Base-by-base conservation (phyloP, 805 yeast genomes). In the Priceomyces fermenticarens region DNA sequence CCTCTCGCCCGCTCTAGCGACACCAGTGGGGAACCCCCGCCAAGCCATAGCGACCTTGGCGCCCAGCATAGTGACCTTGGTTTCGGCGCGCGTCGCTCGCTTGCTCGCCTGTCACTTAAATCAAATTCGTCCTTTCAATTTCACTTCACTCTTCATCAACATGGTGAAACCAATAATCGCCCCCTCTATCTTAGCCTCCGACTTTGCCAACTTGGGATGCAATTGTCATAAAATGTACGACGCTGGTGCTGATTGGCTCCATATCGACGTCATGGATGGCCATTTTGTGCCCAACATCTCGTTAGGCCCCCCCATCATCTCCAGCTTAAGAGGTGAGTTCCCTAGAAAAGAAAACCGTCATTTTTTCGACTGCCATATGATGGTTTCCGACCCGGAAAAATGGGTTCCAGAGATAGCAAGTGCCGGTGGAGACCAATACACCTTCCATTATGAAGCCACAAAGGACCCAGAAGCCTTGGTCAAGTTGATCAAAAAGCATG, bases 191-290 rank as follows among this genome's bases (percentile, higher is more conserved):
- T 77, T 93, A 41, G 93, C 98, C 4, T 85, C 90, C 32, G 96
- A 93, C 62, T 93, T 91, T 58, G 83, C 97, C 51, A 78, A 88
- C 53, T 68, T 93, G 46, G 97, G 95, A 37, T 79, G 88, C 51
- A 91, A 90, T 48, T 88, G 97, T 65, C 85, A 84, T 57, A 74
- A 77, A 44, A 85, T 90, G 67, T 81, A 88, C 57, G 77, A 80
- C 39, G 74, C 84, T 42, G 84, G 86, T 16, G 95, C 97, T 14
- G 96, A 91, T 55, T 93, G 99, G 99, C 81, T 93, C 46, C 99
- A 93, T 65, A 81, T 93, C 39, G 99, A 93, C 65, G 91, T 93
- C 36, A 93, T 93, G 99, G 99, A 93, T 62, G 99, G 99, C 36
- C 90, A 91, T 65, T 93, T 93, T 60, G 99, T 93, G 37, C 99